Conservation (phyloP, 202 grass and related monocot genomes). For the Brachypodium distachyon region DNA sequence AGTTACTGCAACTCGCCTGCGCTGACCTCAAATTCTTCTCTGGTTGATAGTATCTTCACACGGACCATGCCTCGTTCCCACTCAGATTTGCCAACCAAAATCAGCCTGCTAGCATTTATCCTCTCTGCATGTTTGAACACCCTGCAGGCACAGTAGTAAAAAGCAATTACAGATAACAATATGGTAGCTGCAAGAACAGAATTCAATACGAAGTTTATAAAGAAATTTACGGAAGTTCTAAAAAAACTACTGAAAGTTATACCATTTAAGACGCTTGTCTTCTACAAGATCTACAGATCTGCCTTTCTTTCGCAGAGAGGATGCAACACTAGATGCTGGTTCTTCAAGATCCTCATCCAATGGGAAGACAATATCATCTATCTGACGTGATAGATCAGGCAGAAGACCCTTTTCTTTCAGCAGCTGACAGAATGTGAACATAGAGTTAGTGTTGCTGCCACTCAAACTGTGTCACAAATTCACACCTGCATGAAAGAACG, state of each 20-base stretch:
- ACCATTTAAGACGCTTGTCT: conserved; percentile 93
- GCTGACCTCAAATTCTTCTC: conserved; percentile 84
- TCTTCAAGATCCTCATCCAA: conserved; percentile 70
- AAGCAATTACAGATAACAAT: neutral
- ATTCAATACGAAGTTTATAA: neutral
- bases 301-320: conserved; percentile 63
- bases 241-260: neutral
- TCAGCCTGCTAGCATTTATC: conserved; percentile 75
- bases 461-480: neutral
- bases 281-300: conserved; percentile 71
- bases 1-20: conserved; percentile 52
- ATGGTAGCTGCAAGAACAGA: neutral
- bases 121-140: conserved; percentile 91
- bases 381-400: conserved; percentile 57
- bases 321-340: conserved; percentile 57
- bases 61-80: conserved; percentile 79
- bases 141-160: conserved; percentile 29
- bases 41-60: conserved; percentile 79
- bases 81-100: conserved; percentile 88
- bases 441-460: neutral
- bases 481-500: too few species aligned
- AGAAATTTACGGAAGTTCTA: neutral
- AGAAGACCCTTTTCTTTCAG: conserved; percentile 73
- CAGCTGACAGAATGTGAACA: conserved; percentile 41
- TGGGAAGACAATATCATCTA: conserved; percentile 73